Evolutionary conservation across 2,329 filamentous ascomycete species (phyloP).

Genomic region (Aspergillus neoniger): DNA sequence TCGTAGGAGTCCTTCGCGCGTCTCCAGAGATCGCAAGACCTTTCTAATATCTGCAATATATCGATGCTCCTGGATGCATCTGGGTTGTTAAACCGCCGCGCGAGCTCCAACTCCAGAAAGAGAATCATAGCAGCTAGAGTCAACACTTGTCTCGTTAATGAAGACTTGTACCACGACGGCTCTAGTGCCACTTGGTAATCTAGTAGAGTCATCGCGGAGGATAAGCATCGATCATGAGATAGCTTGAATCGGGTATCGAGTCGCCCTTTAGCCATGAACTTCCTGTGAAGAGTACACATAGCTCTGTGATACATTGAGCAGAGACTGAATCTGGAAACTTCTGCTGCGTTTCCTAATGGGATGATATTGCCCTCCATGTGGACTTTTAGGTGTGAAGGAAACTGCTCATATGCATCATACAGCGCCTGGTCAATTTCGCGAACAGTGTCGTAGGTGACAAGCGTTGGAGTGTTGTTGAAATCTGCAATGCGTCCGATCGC

Average conservation of each 20-base stretch:
- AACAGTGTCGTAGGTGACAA: background rate
- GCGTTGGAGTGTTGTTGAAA: background rate
- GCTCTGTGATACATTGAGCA: conserved; percentile 12
- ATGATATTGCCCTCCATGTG: background rate
- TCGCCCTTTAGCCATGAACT: background rate
- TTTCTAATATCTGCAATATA: background rate
- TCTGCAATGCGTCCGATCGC: conserved; percentile 10
- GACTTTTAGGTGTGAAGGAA: conserved; percentile 6
- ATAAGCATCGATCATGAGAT: conserved; percentile 6
- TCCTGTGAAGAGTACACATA: conserved; percentile 9
- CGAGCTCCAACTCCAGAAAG: conserved; percentile 8
- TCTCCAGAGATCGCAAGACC: background rate
- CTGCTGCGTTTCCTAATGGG: background rate
- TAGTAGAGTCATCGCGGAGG: conserved; percentile 1
- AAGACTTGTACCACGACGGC: conserved; percentile 6
- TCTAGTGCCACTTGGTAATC: conserved; percentile 1
- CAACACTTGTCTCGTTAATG: conserved; percentile 10
- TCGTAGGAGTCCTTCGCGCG: background rate
- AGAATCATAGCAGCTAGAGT: conserved; percentile 10
- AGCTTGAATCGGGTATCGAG: background rate
- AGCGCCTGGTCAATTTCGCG: conserved; percentile 4
- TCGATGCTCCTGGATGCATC: background rate
- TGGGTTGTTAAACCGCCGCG: background rate
- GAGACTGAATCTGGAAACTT: background rate
- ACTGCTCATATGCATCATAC: background rate